Evolutionary conservation across 2,329 filamentous ascomycete species (phyloP).

Genomic region (Microcyclospora tardicrescens): DNA sequence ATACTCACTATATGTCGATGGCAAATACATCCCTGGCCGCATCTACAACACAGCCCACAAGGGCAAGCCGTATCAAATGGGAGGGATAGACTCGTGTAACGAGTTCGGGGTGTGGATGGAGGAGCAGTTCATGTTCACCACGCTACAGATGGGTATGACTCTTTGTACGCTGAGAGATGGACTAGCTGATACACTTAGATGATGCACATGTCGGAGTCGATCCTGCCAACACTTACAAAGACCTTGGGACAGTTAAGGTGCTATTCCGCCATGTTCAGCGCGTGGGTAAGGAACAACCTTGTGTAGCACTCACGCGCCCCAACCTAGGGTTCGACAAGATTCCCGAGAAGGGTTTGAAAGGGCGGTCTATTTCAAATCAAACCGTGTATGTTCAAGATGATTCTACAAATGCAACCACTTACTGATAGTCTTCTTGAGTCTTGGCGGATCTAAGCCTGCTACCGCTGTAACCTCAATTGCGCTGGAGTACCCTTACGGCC

Average conservation of each 20-base stretch:
- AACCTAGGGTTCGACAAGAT: conserved; percentile 3
- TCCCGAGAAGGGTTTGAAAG: conserved; percentile 17
- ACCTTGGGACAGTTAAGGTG: conserved; percentile 10
- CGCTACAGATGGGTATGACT: conserved; percentile 10
- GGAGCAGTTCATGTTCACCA: conserved; percentile 8
- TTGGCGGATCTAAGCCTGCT: not conserved
- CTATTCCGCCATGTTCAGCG: not conserved
- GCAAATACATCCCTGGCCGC: conserved; percentile 2
- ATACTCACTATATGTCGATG: conserved; percentile 6
- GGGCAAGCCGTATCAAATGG: not conserved
- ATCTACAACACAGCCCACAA: not conserved
- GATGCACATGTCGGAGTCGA: conserved; percentile 1
- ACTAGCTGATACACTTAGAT: conserved; percentile 1
- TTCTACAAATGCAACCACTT: not conserved
- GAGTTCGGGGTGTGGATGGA: not conserved
- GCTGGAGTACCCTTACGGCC: conserved; percentile 9
- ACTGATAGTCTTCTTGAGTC: not conserved
- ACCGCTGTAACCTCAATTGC: not conserved
- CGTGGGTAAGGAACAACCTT: not conserved
- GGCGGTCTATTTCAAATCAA: conserved; percentile 14
- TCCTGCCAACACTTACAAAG: conserved; percentile 2
- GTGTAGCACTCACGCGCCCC: not conserved
- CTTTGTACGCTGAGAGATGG: not conserved
- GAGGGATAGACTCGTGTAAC: not conserved
- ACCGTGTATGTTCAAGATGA: conserved; percentile 8